A percentile compares a stretch with the other conserved stretches of the same genome.
Evolutionary conservation across 2,329 filamentous ascomycete genomes (phyloP).

Genomic region (Myriosclerotinia duriaeana): DNA sequence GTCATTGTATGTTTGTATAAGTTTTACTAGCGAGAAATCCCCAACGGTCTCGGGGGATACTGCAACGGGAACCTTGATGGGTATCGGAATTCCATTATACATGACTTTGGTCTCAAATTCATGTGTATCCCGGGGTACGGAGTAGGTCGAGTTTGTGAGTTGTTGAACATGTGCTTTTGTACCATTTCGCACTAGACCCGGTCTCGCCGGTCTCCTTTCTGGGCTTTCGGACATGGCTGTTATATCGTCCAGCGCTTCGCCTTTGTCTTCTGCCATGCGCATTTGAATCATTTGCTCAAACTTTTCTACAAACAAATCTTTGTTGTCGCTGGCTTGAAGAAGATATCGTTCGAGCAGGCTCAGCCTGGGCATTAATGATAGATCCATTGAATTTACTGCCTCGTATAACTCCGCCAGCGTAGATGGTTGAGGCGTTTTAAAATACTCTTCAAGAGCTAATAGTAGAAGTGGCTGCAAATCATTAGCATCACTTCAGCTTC

Average conservation of each 20-base stretch:
- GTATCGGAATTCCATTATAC: conserved; percentile 95
- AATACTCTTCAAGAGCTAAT: conserved; percentile 93
- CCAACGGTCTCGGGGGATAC: conserved; percentile 94
- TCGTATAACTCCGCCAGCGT: conserved; percentile 87
- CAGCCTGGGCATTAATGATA: conserved; percentile 86
- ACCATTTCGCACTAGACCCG: conserved; percentile 52
- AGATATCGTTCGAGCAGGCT: conserved; percentile 82
- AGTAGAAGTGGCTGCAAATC: conserved; percentile 72
- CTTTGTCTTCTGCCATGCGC: conserved; percentile 66
- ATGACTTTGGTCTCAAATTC: conserved; percentile 95
- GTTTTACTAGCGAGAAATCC: conserved; percentile 94
- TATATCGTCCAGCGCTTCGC: conserved; percentile 44
- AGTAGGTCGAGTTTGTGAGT: conserved; percentile 61
- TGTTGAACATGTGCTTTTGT: conserved; percentile 60
- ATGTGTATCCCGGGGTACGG: conserved; percentile 88
- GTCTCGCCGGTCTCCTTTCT: conserved; percentile 34
- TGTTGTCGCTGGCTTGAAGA: conserved; percentile 85
- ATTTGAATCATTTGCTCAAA: conserved; percentile 93
- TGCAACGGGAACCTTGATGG: conserved; percentile 92
- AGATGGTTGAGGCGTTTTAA: conserved; percentile 83
- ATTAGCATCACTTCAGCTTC: conserved; percentile 28
- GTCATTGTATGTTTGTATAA: conserved; percentile 90
- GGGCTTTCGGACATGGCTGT: conserved; percentile 52
- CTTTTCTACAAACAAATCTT: conserved; percentile 96
- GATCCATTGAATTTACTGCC: conserved; percentile 93